A percentile compares a stretch with the other conserved stretches of the same genome.
These are phyloP conservation scores for Pseudoperonospora humuli DNA, from an alignment of 352 stramenopile species.

Conservation along the genomic window DNA sequence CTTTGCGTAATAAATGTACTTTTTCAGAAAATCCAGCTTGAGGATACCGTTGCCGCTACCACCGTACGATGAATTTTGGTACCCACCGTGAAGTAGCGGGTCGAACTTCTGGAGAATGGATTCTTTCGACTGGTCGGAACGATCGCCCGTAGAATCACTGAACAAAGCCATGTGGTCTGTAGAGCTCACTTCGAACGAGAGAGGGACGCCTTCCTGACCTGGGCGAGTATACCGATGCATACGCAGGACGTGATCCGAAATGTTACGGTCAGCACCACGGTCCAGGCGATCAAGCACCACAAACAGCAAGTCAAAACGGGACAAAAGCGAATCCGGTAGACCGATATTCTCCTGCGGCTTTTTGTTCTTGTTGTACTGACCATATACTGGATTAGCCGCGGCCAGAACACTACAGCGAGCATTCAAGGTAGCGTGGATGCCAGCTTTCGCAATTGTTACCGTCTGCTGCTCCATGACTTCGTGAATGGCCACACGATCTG, in stretches of 20 bases:
- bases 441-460: constrained; percentile 99
- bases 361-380: constrained; percentile 98
- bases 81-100: constrained; percentile 76
- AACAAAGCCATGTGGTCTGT: constrained; percentile 71
- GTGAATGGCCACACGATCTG: constrained; percentile 98
- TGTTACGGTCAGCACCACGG: constrained; percentile 89
- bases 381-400: constrained; percentile 99
- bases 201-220: constrained; percentile 81
- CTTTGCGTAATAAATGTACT: constrained; percentile 99
- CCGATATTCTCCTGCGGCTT: constrained; percentile 98
- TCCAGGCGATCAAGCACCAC: constrained; percentile 99
- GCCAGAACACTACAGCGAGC: constrained; percentile 97
- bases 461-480: constrained; percentile 99
- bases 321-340: constrained; percentile 98
- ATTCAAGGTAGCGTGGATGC: constrained; percentile 99
- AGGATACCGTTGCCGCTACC: constrained; percentile 77
- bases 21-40: constrained; percentile 96
- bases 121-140: constrained; percentile 54
- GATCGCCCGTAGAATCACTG: constrained; percentile 50
- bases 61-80: constrained; percentile 41
- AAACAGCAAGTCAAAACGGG: constrained; percentile 99
- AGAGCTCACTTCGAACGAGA: constrained; percentile 82
- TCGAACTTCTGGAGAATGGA: constrained; percentile 90
- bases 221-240: constrained; percentile 92
- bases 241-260: constrained; percentile 96